Percentiles rank a stretch among this genome's conserved stretches.
phyloP scores from a whole-genome alignment of 345 rosid species.

The Rubroshorea leprosula region DNA sequence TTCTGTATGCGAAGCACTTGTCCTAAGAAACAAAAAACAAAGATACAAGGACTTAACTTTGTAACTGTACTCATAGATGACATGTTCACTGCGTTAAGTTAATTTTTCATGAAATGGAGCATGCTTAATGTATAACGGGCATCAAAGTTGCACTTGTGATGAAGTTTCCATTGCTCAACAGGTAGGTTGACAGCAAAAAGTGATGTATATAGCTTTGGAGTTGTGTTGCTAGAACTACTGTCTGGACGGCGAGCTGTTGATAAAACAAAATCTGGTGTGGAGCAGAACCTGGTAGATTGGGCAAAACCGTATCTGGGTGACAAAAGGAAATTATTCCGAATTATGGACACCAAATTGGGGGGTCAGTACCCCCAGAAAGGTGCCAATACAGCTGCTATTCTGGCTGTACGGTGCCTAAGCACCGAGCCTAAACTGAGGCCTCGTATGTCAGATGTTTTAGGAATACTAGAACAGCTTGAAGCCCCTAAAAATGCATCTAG shows the following conservation, averaged over 20 bases:
- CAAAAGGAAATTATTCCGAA: conserved; percentile 73
- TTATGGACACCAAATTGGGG: conserved; percentile 93
- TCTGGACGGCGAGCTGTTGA: conserved; percentile 93
- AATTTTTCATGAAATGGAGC: too few relatives aligned
- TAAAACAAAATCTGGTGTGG: conserved; percentile 68
- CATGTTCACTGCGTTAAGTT: too few relatives aligned
- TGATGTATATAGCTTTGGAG: conserved; percentile 96
- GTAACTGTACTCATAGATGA: too few relatives aligned
- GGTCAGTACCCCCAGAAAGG: conserved; percentile 95
- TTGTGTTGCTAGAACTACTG: conserved; percentile 80
- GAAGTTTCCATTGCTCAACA: conserved; percentile 28
- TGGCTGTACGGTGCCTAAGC: conserved; percentile 67
- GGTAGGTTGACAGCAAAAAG: conserved; percentile 93
- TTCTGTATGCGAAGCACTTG: too few relatives aligned
- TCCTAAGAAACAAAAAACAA: too few relatives aligned
- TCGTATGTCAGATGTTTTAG: conserved; percentile 79
- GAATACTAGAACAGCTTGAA: conserved; percentile 57
- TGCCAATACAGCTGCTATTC: conserved; percentile 66
- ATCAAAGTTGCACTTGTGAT: conserved; percentile 6
- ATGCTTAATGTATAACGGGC: too few relatives aligned
- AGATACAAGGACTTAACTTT: too few relatives aligned
- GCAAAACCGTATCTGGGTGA: conserved; percentile 86
- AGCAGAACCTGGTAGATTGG: conserved; percentile 94
- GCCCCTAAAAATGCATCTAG: conserved; percentile 30
- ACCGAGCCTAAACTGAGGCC: conserved; percentile 72